Evolutionary conservation across 768 basidiomycete species (phyloP), one percentile per base, ranked within the genome.

Genomic region (Amanita subjunquillea): DNA sequence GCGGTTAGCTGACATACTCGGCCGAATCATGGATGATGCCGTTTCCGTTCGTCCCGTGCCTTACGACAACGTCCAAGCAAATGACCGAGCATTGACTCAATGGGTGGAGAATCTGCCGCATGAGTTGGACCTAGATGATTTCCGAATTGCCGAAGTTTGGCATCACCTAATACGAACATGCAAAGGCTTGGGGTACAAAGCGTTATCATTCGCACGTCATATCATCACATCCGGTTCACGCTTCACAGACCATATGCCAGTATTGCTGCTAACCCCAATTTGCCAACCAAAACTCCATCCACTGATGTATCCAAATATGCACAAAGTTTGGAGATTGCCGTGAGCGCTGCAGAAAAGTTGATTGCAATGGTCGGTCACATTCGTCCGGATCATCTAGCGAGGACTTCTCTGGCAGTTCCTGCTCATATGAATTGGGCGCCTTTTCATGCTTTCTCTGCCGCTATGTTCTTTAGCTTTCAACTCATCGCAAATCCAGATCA

Each of bases 401-500:
- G 81, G 50, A 76, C 79, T 12, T 76, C 83, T 15, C 68, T 83
- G 54, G 79, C 84, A 7, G 84, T 88, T 6, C 87, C 86, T 32
- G 87, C 85, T 2, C 88, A 91, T 65, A 82, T 91, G 77, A 82
- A 80, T 58, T 88, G 86, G 82, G 83, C 83, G 3, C 85, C 87
- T 0, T 87, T 85, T 69, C 87, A 91, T 61, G 80, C 84, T 58
- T 91, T 91, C 71, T 83, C 83, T 45, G 87, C 89, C 17, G 86
- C 86, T 46, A 89, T 91, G 83, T 91, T 91, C 69, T 89, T 91
- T 76, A 85, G 86, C n/a, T 90, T 90, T 69, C 87, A 91, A 60
- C 76, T 91, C 46, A 83, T 90, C 59, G 77, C 82, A 34, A 83
- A 87, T 59, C 84, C 87, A 48, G 85, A 86, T 55, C 87, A 88